phyloP scores from a whole-genome alignment of 2,329 filamentous ascomycete species.

The Venturia aucupariae region DNA sequence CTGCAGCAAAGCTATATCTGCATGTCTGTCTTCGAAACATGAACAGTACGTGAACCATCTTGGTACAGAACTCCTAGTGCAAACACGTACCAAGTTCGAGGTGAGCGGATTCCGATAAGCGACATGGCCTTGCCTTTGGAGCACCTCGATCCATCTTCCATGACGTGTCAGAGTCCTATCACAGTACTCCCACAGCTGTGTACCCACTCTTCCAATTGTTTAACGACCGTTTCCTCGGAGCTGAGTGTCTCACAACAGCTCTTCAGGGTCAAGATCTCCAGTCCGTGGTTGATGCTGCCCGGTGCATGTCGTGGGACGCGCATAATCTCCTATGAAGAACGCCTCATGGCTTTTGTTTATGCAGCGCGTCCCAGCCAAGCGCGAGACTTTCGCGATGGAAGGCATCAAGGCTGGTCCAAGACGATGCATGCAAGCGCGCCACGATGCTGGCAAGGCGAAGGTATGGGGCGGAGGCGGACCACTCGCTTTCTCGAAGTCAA shows the following conservation, averaged over 20 bases:
- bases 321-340: neutral
- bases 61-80: neutral
- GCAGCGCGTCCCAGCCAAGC: neutral
- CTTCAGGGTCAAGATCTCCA: constrained; percentile 1
- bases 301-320: neutral
- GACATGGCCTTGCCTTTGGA: neutral
- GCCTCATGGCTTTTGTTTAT: neutral
- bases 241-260: neutral
- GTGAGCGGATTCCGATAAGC: no score
- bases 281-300: neutral
- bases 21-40: neutral
- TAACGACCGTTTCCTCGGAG: neutral
- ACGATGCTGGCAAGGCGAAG: neutral
- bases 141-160: neutral
- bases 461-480: neutral
- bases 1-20: neutral
- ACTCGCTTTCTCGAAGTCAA: no score
- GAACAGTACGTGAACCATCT: neutral
- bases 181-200: neutral
- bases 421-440: neutral
- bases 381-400: neutral
- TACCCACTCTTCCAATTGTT: neutral
- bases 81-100: neutral
- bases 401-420: neutral
- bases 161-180: neutral